Conservation (phyloP, 441 rosid species). For the Raphanus hybrid region DNA sequence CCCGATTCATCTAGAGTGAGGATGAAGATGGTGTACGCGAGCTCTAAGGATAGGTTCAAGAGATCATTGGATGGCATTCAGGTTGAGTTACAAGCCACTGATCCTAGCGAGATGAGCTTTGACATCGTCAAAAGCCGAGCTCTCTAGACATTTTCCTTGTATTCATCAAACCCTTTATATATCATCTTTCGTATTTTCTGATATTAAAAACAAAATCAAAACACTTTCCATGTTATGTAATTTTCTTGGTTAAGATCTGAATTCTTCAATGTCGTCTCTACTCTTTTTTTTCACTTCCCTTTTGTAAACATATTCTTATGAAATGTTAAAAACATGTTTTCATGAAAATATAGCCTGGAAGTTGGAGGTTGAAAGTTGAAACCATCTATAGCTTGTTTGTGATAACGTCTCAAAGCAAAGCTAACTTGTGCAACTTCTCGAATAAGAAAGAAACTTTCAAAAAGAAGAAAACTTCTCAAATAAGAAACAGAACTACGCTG, state of each 20-base stretch:
- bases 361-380: neutral
- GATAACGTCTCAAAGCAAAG: neutral
- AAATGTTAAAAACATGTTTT: too few species aligned
- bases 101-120: constrained; percentile 46
- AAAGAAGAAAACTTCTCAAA: neutral
- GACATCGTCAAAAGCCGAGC: constrained; percentile 44
- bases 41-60: constrained; percentile 46
- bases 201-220: neutral
- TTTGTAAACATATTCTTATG: too few species aligned
- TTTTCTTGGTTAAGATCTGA: constrained; percentile 15
- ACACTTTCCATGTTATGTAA: constrained; percentile 18
- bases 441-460: neutral
- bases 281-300: constrained; percentile 14
- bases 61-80: constrained; percentile 46
- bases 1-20: constrained; percentile 46
- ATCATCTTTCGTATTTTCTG: constrained; percentile 15
- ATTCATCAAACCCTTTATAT: neutral
- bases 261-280: neutral
- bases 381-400: neutral
- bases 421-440: neutral
- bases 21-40: constrained; percentile 48
- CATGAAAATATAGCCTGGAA: neutral
- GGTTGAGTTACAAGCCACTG: constrained; percentile 47
- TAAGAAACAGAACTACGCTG: neutral
- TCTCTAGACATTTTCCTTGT: constrained; percentile 30